Evolutionary conservation across 73 alveolate genomes (phyloP).

Genomic region (Tetrahymena borealis): DNA sequence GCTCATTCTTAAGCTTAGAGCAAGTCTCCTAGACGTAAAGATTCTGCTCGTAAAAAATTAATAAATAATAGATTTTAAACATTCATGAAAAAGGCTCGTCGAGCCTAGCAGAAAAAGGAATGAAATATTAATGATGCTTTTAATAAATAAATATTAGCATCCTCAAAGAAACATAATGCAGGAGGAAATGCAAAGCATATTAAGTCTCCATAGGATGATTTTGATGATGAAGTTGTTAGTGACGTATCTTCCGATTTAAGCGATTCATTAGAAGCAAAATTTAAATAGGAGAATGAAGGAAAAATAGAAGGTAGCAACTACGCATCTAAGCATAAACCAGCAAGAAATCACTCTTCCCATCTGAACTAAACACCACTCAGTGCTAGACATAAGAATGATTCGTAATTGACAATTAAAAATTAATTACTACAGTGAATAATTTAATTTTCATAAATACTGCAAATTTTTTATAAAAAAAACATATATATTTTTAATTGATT

Average conservation of each 20-base stretch:
- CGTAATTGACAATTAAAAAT: too few relatives aligned
- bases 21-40: not conserved
- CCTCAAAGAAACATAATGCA: not conserved
- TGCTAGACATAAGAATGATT: not conserved
- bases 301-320: not conserved
- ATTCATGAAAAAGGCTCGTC: not conserved
- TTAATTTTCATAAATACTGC: too few relatives aligned
- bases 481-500: too few relatives aligned
- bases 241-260: not conserved
- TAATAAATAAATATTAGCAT: not conserved
- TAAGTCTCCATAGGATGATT: not conserved
- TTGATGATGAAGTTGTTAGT: not conserved
- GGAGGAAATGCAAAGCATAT: not conserved
- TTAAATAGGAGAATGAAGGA: not conserved
- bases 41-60: not conserved
- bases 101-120: not conserved
- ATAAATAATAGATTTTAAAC: not conserved
- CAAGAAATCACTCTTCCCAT: not conserved
- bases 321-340: not conserved
- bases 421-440: too few relatives aligned
- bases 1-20: not conserved
- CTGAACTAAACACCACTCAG: not conserved
- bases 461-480: too few relatives aligned
- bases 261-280: slow-evolving; percentile 2
- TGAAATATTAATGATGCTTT: not conserved